phyloP scores from a whole-genome alignment of 805 yeast genomes.

The Novakomyces olei region DNA sequence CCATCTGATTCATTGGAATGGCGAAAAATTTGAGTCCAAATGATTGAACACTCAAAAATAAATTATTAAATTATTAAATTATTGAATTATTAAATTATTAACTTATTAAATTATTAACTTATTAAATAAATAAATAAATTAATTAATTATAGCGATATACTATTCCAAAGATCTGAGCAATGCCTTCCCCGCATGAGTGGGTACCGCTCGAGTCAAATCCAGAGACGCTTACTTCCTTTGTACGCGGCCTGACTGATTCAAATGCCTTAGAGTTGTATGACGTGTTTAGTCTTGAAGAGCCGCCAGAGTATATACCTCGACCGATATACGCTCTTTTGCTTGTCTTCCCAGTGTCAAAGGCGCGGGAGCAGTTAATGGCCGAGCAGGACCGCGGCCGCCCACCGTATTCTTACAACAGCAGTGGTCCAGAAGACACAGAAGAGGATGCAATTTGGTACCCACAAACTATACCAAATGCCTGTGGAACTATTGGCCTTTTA shows the following conservation, averaged over 20 bases:
- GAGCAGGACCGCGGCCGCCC: slow-evolving; percentile 7
- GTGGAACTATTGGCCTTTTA: slow-evolving; percentile 76
- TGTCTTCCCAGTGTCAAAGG: slow-evolving; percentile 54
- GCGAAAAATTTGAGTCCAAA: slow-evolving; percentile 14
- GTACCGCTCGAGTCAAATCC: slow-evolving; percentile 88
- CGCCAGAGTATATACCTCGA: slow-evolving; percentile 57
- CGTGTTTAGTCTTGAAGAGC: slow-evolving; percentile 31
- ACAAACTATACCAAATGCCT: slow-evolving; percentile 70
- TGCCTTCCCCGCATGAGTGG: too few species aligned
- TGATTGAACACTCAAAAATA: neutral
- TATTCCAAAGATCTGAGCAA: neutral
- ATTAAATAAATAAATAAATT: neutral
- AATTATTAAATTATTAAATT: neutral
- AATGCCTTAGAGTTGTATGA: slow-evolving; percentile 46
- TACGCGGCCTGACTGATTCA: slow-evolving; percentile 43
- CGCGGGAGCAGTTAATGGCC: slow-evolving; percentile 31
- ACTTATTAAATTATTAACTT: neutral
- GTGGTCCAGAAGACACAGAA: slow-evolving; percentile 11
- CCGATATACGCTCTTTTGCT: slow-evolving; percentile 60
- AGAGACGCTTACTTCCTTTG: slow-evolving; percentile 48
- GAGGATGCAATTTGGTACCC: slow-evolving; percentile 38
- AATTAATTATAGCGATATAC: neutral
- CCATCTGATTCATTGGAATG: too few species aligned
- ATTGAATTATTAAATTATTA: neutral
- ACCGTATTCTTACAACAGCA: slow-evolving; percentile 8